A percentile compares a stretch with the other conserved stretches of the same genome.
Evolutionary conservation across 169 alveolate genomes (phyloP).

Genomic region (Plasmodium falciparum): DNA sequence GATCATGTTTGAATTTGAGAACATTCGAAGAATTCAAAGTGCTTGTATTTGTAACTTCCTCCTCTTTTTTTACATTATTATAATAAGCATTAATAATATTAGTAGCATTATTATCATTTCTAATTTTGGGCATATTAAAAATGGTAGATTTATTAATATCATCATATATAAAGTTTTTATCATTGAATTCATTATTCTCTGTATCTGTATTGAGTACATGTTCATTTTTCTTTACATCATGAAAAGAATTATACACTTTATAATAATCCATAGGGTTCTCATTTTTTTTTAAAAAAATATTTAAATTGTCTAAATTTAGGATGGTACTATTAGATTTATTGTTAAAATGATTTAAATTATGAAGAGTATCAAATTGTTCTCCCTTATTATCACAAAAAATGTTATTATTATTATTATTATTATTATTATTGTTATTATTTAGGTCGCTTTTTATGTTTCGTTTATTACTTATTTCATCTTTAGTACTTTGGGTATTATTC

Average conservation of each 20-base stretch:
- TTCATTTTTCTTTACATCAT: neutral
- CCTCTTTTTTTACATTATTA: neutral
- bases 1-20: too few relatives aligned
- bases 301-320: slow-evolving; percentile 4
- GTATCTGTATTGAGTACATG: too few relatives aligned
- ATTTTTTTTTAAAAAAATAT: slow-evolving; percentile 3
- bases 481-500: neutral
- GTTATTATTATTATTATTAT: neutral
- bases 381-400: neutral
- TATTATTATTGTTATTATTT: slow-evolving; percentile 1
- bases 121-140: too few relatives aligned
- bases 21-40: too few relatives aligned
- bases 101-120: neutral
- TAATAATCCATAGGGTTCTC: slow-evolving; percentile 1
- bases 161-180: too few relatives aligned
- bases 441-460: neutral
- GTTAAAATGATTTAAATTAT: neutral
- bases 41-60: neutral
- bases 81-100: neutral
- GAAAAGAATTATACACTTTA: neutral
- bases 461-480: neutral
- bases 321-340: neutral
- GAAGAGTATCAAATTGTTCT: neutral
- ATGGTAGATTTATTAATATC: too few relatives aligned
- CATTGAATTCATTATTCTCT: too few relatives aligned